Conservation (phyloP, 2,329 filamentous ascomycete genomes). For the Ascochyta viciae-villosae region DNA sequence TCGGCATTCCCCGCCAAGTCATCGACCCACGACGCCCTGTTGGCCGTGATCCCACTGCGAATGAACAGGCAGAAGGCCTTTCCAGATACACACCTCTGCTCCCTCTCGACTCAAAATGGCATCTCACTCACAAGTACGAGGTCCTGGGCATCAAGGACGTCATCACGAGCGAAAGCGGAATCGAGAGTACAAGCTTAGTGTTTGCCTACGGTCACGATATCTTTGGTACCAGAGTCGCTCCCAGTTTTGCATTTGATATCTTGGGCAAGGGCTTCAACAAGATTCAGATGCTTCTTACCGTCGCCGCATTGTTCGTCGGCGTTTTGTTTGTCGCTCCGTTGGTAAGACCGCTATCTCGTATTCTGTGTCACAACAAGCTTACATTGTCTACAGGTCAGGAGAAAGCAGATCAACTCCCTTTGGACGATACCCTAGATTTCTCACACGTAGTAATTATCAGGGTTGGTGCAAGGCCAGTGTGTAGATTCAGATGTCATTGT, state of each 20-base stretch:
- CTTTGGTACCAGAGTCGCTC: conserved; percentile 85
- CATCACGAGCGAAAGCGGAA: conserved; percentile 75
- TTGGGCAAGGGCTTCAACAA: conserved; percentile 95
- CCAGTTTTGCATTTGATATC: conserved; percentile 89
- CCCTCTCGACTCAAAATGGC: conserved; percentile 82
- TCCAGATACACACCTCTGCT: conserved; percentile 76
- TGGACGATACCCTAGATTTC: conserved; percentile 59
- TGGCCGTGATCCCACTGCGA: conserved; percentile 79
- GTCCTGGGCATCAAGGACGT: conserved; percentile 77
- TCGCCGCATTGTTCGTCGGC: conserved; percentile 77
- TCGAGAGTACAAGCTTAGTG: conserved; percentile 92
- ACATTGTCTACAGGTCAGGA: conserved; percentile 52
- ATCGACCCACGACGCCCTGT: conserved; percentile 88
- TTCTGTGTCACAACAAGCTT: conserved; percentile 9
- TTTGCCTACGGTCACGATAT: conserved; percentile 89
- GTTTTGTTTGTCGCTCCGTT: conserved; percentile 83
- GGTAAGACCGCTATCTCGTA: conserved; percentile 59
- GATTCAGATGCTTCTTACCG: conserved; percentile 81
- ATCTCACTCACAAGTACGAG: conserved; percentile 82
- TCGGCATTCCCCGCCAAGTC: conserved; percentile 78
- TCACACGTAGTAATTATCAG: background rate
- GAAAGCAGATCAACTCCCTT: conserved; percentile 71
- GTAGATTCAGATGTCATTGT: background rate
- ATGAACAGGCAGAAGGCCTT: conserved; percentile 84
- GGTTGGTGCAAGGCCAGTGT: background rate